phyloP scores from a whole-genome alignment of 176 grass and related monocot species.

The Musa itinerans region DNA sequence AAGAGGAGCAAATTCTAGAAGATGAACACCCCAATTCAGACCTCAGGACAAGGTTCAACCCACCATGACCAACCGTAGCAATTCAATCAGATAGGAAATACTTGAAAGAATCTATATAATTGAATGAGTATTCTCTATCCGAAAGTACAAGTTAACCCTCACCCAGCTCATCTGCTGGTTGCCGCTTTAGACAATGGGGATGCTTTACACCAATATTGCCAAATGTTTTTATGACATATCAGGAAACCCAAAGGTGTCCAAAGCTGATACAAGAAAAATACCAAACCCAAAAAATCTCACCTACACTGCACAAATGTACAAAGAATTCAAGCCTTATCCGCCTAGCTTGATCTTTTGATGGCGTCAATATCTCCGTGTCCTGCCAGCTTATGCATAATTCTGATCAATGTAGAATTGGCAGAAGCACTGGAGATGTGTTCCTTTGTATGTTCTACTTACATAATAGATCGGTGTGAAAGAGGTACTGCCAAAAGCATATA shows the following conservation, averaged over 20 bases:
- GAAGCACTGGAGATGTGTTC: conserved; percentile 45
- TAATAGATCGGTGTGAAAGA: conserved; percentile 5
- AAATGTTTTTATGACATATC: conserved; percentile 19
- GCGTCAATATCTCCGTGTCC: conserved; percentile 32
- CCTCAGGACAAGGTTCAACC: too few relatives aligned
- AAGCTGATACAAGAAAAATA: conserved; percentile 22
- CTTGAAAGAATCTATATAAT: conserved; percentile 47
- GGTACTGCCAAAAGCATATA: neutral
- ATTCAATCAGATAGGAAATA: conserved; percentile 19
- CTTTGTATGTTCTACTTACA: conserved; percentile 22
- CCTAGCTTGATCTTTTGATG: conserved; percentile 9
- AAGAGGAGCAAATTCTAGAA: too few relatives aligned
- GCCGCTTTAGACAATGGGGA: neutral
- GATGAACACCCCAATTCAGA: too few relatives aligned
- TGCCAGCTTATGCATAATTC: conserved; percentile 37
- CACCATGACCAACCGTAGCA: neutral
- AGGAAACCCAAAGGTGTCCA: neutral
- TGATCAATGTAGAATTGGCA: conserved; percentile 30
- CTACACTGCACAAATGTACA: conserved; percentile 14
- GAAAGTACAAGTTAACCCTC: conserved; percentile 28
- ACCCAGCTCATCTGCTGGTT: conserved; percentile 7
- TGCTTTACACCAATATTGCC: neutral
- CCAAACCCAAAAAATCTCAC: neutral
- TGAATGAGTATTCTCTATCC: conserved; percentile 31
- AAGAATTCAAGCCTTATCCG: conserved; percentile 11